phyloP scores from a whole-genome alignment of 139 green algal genomes.

The Tetraselmis chui region DNA sequence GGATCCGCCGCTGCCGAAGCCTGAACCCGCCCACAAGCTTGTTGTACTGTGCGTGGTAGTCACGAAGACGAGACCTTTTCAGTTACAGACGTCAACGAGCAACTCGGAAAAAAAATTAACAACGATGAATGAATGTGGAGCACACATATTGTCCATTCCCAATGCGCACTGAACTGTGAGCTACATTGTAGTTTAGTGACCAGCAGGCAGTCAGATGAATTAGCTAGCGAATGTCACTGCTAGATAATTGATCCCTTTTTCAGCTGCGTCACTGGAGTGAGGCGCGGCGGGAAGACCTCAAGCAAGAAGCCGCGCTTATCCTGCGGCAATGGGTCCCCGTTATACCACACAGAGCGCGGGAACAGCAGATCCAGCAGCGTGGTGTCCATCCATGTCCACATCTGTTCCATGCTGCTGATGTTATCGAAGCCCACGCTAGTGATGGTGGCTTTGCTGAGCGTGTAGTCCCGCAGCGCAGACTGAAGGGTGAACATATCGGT shows the following conservation, averaged over 20 bases:
- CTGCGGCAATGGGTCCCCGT: constrained; percentile 1
- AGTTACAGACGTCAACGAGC: too few relatives aligned
- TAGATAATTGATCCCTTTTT: too few relatives aligned
- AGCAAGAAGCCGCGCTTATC: constrained; percentile 4
- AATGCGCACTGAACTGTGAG: too few relatives aligned
- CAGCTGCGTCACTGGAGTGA: too few relatives aligned
- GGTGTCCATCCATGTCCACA: constrained; percentile 9
- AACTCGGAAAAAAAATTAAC: too few relatives aligned
- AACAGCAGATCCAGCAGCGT: constrained; percentile 1
- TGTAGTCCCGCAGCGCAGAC: background rate
- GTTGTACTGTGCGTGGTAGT: constrained; percentile 4
- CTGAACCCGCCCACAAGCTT: constrained; percentile 1
- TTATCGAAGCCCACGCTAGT: background rate
- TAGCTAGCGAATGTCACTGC: too few relatives aligned
- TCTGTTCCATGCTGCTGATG: background rate
- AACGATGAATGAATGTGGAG: too few relatives aligned
- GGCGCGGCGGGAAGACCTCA: too few relatives aligned
- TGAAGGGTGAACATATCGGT: background rate
- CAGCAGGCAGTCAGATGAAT: too few relatives aligned
- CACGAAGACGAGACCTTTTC: too few relatives aligned
- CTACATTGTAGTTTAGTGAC: too few relatives aligned
- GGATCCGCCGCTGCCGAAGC: background rate
- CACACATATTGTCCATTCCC: too few relatives aligned
- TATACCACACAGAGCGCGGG: constrained; percentile 4
- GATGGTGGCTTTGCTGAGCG: background rate